These are phyloP conservation scores for Candida sp. DNA, from an alignment of 1,139 yeast genomes.

Conservation along the genomic window DNA sequence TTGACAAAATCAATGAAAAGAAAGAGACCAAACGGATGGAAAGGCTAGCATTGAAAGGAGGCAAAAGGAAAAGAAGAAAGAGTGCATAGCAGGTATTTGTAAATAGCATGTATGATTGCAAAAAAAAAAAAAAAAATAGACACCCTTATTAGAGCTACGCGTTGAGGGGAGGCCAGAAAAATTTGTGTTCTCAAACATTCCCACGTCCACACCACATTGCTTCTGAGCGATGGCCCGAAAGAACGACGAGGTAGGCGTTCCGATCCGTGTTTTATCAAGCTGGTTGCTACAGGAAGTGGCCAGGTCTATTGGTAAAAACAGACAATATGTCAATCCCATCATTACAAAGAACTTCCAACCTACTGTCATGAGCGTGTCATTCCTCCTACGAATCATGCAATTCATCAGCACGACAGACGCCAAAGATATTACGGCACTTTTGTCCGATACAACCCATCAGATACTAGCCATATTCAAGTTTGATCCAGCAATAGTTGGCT, in stretches of 20 bases:
- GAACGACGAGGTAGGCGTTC: conserved; percentile 14
- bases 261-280: conserved; percentile 24
- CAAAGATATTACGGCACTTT: conserved; percentile 30
- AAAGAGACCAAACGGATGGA: conserved; percentile 40
- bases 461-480: conserved; percentile 34
- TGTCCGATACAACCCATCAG: conserved; percentile 36
- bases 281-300: conserved; percentile 24
- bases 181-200: neutral
- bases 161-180: neutral
- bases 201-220: neutral
- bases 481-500: conserved; percentile 28
- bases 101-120: neutral
- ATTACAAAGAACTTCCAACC: conserved; percentile 21
- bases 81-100: neutral
- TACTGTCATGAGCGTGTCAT: conserved; percentile 18
- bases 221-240: neutral
- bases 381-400: conserved; percentile 32
- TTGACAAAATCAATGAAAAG: conserved; percentile 32
- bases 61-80: conserved; percentile 13
- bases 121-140: too few relatives aligned
- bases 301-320: conserved; percentile 9
- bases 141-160: neutral
- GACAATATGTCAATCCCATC: conserved; percentile 16
- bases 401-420: conserved; percentile 20
- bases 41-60: conserved; percentile 23